Base-by-base conservation (phyloP, 768 basidiomycete species). In the Pleurotus salmoneostramineus region DNA sequence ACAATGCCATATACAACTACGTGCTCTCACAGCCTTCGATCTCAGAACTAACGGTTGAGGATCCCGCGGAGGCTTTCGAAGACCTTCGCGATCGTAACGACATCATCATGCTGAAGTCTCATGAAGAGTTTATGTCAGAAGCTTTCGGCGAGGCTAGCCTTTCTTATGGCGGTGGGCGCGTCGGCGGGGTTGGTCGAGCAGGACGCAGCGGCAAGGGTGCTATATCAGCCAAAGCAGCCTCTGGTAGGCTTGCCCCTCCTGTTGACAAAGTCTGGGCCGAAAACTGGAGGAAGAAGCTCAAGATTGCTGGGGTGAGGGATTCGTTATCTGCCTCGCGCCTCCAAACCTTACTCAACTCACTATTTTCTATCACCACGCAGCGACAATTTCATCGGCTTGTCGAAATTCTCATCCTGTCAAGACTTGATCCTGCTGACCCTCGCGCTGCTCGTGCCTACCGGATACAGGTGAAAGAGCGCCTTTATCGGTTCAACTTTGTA, bases 31-130 rank as follows among this genome's bases (percentile, higher is more conserved):
- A 81, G 49, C 77, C 86, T 1, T 74, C 82, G 50, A 83, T 96
- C 40, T 87, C 90, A n/a, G 96, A 98, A 70, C 74, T 98, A 43
- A 97, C 95, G 1, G 91, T 99, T 17, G 97, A 99, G 73, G 97
- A 99, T 69, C 97, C 97, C 1, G 94, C 94, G 0, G 97, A 99
- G 73, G 91, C 93, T 7, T 98, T 99, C 66, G 96, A 98, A 69
- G 97, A 98, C 69, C 80, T 98, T 44, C 79, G 96, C 35, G 97
- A 98, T 73, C 88, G 92, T 56, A 91, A 89, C 63, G 97, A 99
- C 69, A 78, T 98, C 15, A 75, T 80, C 61, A 89, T 90, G 81
- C 77, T 98, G 15, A 77, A 92, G 11, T 69, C 75, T 0, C 73
- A 87, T 61, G 74, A 80, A 56, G 75, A 73, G 45, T 91, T 95